Base-by-base conservation (phyloP, 169 alveolate genomes). In the Eimeria brunetti region DNA sequence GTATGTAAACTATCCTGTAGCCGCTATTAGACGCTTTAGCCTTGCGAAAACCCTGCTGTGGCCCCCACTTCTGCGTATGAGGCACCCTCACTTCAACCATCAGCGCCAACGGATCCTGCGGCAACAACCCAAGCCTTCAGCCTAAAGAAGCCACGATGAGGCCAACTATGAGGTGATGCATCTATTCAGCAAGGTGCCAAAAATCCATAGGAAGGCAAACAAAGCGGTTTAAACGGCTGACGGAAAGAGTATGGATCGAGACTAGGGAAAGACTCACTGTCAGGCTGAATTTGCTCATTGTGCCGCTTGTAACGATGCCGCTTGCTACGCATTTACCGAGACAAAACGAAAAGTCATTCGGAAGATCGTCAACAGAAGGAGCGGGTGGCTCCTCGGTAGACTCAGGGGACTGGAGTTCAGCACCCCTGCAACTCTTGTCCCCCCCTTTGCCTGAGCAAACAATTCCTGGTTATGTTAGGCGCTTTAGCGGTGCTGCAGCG, bases 221-320 rank as follows among this genome's bases (percentile, higher is more conserved):
- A 51, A 53, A 6, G 49, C 0, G 3, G 80, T 18, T 20, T 73
- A 12, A 22, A 4, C 14, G 83, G 56, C n/a, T 0, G 53, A 38
- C 78, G 27, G 56, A 33, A 9, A 14, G 56, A 73, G 83, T 38
- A 16, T 33, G n/a, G 51, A 36, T 16, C 16, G 53, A 20, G n/a
- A 73, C 36, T 38, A 33, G 33, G 24, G n/a, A 16, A 1, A 36
- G 83, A 36, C 92, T 86, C 92, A 86, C 92, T 62, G 92, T 86
- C 51, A 86, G 92, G 92, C 92, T 86, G 49, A 86, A 49, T 49
- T 36, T 86, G 81, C 49, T 62, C 30, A 86, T 86, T 62, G 92
- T 86, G 81, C 92, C 81, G 62, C 92, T 86, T 18, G 92, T 86
- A 62, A 86, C 92, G 38, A 83, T 86, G 81, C 92, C 92, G 49